Base-by-base conservation (phyloP, 2,329 filamentous ascomycete genomes). In the Ophiostoma ulmi region DNA sequence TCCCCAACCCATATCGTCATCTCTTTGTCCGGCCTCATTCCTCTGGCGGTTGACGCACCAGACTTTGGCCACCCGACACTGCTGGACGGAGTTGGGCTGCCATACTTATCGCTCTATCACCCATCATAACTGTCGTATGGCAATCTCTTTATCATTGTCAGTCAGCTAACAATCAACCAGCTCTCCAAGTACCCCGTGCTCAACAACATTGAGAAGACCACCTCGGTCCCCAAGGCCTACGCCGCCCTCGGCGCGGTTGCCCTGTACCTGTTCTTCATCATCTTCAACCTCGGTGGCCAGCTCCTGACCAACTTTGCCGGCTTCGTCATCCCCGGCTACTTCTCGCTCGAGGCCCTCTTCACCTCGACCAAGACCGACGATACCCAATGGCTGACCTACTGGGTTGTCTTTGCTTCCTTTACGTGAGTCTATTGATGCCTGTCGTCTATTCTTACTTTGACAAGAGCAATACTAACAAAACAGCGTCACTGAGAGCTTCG, bases 281-380 rank as follows among this genome's bases (percentile, higher is more conserved):
- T 95, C 83, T 93, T 96, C 86, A 96, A 96, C 87, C 91, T 95
- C 75, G 92, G 90, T 74, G 92, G 92, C 76, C 91, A 94, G 82
- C 90, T 95, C 78, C 85, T 96, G 76, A 93, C 92, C 82, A 96
- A 96, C 84, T 82, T 93, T 75, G 91, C 92, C 75, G 92, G 92
- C 73, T 95, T 95, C 79, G 82, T 91, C 76, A 86, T 96, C 73
- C 92, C 92, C 36, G 90, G 88, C 72, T 95, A 95, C 85, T 96
- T 94, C 82, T 94, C 92, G 48, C 83, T 95, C 71, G 83, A 87
- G 75, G 92, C 92, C 44, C 84, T 96, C 73, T 95, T 95, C 82
- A 90, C 85, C 72, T 77, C 84, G 70, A 83, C 79, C 82, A 93
- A 91, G 82, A 80, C 86, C 70, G 92, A 95, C 80, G 92, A 95